Base-by-base conservation (phyloP, 495 filamentous ascomycete species). In the Mytilinidion resinicola region DNA sequence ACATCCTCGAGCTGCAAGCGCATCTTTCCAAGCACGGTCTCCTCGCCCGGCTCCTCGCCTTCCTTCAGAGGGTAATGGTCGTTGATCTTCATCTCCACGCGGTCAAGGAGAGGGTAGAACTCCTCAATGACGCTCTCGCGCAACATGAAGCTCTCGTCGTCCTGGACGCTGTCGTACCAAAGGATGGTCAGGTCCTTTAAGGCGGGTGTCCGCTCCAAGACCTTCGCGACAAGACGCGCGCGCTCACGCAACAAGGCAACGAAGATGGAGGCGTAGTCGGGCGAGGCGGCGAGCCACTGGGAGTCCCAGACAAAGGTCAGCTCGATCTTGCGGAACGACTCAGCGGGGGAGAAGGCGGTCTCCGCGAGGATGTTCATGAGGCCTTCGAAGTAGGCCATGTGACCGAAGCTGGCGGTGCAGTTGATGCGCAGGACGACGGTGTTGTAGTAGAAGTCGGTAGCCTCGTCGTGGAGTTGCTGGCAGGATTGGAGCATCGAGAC, bases 261-360 rank as follows among this genome's bases (percentile, higher is more conserved):
- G 35, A 59, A 62, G 34, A 66, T 37, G 11, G 17, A 25, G 33
- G 42, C 56, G 15, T 37, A 6, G 4, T 20, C 20, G 0, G 55
- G 51, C 10, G n/a, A 17, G 10, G 34, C 34, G 1, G 48, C n/a
- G 9, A 37, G 39, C 25, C 36, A 37, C 6, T 53, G 21, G n/a
- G 59, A 53, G 52, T 66, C 59, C 59, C 63, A 66, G 19, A 57
- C 55, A 41, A 66, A 60, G 10, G 38, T 61, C 1, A 66, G 43
- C 21, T 66, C 59, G 15, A 51, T 55, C 21, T 56, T 55, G 8
- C 63, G 55, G 48, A 62, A 62, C 15, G 61, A 59, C 52, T 66
- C 53, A 1, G 61, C 50, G 7, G 63, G 63, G 3, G 63, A 66
- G 47, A 62, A 57, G 14, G 55, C 51, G 10, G 59, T 44, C 17